Evolutionary conservation across 345 rosid species (phyloP).

Genomic region (Gossypium rotundifolium): DNA sequence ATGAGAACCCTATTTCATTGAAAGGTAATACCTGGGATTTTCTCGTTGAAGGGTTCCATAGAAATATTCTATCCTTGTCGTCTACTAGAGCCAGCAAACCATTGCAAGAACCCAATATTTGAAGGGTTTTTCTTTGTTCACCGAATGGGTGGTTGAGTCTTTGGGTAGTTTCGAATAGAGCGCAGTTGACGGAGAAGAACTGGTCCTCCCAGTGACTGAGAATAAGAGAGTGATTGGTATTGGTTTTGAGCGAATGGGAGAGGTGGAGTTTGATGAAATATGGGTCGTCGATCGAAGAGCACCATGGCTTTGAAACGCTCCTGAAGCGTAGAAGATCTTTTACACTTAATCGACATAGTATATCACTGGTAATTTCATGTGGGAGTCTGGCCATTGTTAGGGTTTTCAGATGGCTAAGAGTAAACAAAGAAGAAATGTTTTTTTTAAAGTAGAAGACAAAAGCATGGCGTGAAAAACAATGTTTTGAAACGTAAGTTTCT

Average conservation of each 20-base stretch:
- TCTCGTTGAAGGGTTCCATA: constrained; percentile 34
- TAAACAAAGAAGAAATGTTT: too few species aligned
- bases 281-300: constrained; percentile 22
- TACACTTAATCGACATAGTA: constrained; percentile 23
- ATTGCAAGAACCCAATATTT: constrained; percentile 33
- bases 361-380: background rate
- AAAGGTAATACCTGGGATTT: constrained; percentile 7
- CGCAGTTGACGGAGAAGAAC: constrained; percentile 24
- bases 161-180: background rate
- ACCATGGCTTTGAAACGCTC: constrained; percentile 22
- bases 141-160: constrained; percentile 27
- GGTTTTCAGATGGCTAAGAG: background rate
- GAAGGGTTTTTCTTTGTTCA: constrained; percentile 19
- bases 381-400: background rate
- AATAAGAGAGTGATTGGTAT: constrained; percentile 2
- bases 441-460: too few species aligned
- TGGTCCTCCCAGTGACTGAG: constrained; percentile 10
- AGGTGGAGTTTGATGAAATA: constrained; percentile 14
- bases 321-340: constrained; percentile 33
- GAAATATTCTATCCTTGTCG: constrained; percentile 26
- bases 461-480: too few species aligned
- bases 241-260: constrained; percentile 1
- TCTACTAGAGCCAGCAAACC: constrained; percentile 35
- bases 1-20: background rate
- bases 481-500: too few species aligned